Evolutionary conservation across 164 flowering plant species (phyloP).

Genomic region (Chimonanthus praecox): DNA sequence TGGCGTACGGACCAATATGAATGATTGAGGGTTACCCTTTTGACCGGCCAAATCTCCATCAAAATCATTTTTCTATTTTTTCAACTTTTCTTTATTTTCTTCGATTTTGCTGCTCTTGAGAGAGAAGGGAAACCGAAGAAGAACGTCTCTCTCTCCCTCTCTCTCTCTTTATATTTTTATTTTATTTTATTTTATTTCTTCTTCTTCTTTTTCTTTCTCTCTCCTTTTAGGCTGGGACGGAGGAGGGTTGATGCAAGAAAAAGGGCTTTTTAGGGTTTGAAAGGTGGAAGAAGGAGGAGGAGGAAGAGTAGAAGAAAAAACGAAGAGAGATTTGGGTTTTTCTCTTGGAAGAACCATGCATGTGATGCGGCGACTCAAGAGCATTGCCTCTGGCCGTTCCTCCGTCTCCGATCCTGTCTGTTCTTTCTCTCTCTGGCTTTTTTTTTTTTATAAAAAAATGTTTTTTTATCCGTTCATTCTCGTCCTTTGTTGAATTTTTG

Average conservation of each 20-base stretch:
- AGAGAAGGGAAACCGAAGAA: too few species aligned
- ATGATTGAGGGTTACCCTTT: slow-evolving; percentile 3
- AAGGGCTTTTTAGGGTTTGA: slow-evolving; percentile 4
- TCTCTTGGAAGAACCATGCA: slow-evolving; percentile 35
- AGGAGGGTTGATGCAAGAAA: too few species aligned
- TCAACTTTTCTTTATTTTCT: not conserved
- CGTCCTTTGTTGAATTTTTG: not conserved
- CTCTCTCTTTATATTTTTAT: not conserved
- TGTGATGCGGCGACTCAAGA: slow-evolving; percentile 84
- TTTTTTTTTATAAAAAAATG: not conserved
- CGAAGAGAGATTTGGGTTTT: not conserved
- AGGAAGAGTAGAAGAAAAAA: not conserved
- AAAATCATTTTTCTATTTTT: not conserved
- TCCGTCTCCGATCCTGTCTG: slow-evolving; percentile 84
- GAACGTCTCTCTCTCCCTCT: not conserved
- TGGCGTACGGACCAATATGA: slow-evolving; percentile 4
- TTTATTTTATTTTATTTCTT: not conserved
- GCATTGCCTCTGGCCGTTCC: slow-evolving; percentile 89
- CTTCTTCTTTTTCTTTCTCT: not conserved
- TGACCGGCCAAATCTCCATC: not conserved
- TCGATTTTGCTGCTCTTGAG: not conserved
- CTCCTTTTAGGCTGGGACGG: not conserved
- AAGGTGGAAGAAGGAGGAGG: not conserved
- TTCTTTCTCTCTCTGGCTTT: not conserved
- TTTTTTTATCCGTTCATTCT: not conserved